phyloP scores from a whole-genome alignment of 2,329 filamentous ascomycete species.

The Neonectria coccinea region DNA sequence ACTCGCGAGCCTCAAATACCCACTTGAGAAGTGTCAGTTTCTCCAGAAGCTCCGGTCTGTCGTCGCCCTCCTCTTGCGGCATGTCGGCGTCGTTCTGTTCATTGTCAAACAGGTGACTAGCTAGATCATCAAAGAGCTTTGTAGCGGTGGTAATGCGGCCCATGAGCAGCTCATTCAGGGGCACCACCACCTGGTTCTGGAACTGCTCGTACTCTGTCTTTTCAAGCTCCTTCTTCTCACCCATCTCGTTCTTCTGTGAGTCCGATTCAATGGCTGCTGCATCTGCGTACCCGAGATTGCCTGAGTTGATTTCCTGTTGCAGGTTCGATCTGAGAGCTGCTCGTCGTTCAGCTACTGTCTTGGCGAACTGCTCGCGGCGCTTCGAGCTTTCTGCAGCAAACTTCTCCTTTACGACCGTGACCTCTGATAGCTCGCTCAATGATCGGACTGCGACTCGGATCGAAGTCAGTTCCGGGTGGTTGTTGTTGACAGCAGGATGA shows the following conservation, averaged over 20 bases:
- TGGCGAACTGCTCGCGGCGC: constrained; percentile 66
- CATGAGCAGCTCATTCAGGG: constrained; percentile 83
- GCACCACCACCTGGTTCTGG: constrained; percentile 84
- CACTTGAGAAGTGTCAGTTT: constrained; percentile 96
- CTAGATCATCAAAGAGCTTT: constrained; percentile 80
- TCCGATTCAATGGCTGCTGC: constrained; percentile 85
- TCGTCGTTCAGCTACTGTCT: constrained; percentile 64
- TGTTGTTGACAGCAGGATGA: constrained; percentile 95
- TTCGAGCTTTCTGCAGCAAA: constrained; percentile 69
- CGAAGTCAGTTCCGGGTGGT: constrained; percentile 85
- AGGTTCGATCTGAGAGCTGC: constrained; percentile 79
- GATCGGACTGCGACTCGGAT: constrained; percentile 80
- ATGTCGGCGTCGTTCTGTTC: constrained; percentile 75
- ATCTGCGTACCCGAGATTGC: constrained; percentile 84
- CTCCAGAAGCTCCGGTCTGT: constrained; percentile 92
- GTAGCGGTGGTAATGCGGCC: constrained; percentile 80
- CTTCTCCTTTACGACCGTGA: constrained; percentile 74
- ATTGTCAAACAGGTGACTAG: constrained; percentile 77
- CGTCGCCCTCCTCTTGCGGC: constrained; percentile 94
- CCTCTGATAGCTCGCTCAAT: constrained; percentile 78
- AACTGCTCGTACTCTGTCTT: constrained; percentile 88
- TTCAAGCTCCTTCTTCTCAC: constrained; percentile 76
- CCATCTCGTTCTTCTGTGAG: constrained; percentile 76
- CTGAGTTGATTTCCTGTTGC: constrained; percentile 80
- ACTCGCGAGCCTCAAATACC: constrained; percentile 95